Base-by-base conservation (phyloP, 2,329 filamentous ascomycete genomes). In the Curvularia spicifera region DNA sequence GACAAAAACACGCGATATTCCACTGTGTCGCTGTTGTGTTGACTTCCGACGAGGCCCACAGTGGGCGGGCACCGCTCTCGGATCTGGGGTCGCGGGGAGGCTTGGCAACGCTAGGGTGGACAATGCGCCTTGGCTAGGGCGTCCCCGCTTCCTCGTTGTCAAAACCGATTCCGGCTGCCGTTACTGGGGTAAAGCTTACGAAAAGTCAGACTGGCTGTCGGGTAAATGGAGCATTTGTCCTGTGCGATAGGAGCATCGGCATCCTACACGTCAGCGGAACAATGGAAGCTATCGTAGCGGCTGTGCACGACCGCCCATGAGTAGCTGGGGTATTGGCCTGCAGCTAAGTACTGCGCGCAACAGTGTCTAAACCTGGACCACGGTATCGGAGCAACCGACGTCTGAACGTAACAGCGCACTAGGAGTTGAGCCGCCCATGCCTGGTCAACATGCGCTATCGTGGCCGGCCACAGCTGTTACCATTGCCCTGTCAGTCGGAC, bases 171-270 rank as follows among this genome's bases (percentile, higher is more conserved):
- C 59, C 58, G 59, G 48, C 53, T 51, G 43, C 53, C 48, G 51
- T 46, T 52, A 53, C 59, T 49, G 53, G 60, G 57, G 44, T 60
- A 47, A 39, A 31, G 61, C 62, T 71, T 63, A 67, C 67, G 55
- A 52, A 47, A 45, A 61, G 60, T 60, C 59, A 65, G 59, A 52
- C 57, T 53, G 44, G 40, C 46, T 43, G 49, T 68, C 73, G 73
- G 72, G 57, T 75, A 73, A 75, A 76, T 55, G 73, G 73, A 74
- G 60, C 50, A 54, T 51, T 54, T 51, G 43, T 40, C 39, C 35
- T 18, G 51, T 64, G 59, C 64, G 71, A 52, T 51, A 59, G 51
- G 53, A 59, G 53, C 54, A 50, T 52, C 59, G 52, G 47, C 45
- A 59, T 15, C 20, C 33, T 39, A 52, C 15, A 29, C 33, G 35